Percentiles rank a stretch among this genome's conserved stretches.
Conservation (phyloP, 1,139 yeast genomes). For the Scheffersomyces parashehatae region DNA sequence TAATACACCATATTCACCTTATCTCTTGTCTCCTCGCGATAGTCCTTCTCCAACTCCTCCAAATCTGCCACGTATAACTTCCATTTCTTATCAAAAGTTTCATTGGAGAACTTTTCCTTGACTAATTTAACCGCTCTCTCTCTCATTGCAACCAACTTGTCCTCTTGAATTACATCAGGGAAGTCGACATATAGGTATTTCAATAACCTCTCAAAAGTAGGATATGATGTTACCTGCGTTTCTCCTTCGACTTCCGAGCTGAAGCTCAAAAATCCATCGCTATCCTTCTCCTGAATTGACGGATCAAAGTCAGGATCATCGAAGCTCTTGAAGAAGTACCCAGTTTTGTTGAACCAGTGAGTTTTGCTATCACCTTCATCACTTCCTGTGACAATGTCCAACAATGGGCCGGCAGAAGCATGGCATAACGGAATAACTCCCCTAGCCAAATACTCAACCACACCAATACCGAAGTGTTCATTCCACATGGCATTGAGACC, state of each 20-base stretch:
- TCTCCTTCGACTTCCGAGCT: constrained; percentile 1
- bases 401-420: constrained; percentile 91
- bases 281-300: constrained; percentile 4
- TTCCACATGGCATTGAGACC: constrained; percentile 99
- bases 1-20: constrained; percentile 44
- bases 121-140: constrained; percentile 53
- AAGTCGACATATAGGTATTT: constrained; percentile 42
- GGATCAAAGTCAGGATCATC: constrained; percentile 65
- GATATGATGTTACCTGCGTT: constrained; percentile 26
- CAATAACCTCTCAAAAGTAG: constrained; percentile 39
- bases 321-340: constrained; percentile 66
- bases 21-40: constrained; percentile 36
- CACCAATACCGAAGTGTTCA: constrained; percentile 98
- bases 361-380: constrained; percentile 12
- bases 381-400: constrained; percentile 65
- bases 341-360: constrained; percentile 51
- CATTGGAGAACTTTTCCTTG: constrained; percentile 65
- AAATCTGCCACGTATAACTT: constrained; percentile 40
- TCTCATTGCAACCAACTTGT: constrained; percentile 46
- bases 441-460: constrained; percentile 87
- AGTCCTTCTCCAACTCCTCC: constrained; percentile 36
- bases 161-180: constrained; percentile 34
- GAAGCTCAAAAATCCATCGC: constrained; percentile 14
- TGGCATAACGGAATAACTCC: constrained; percentile 90
- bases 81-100: constrained; percentile 66